Base-by-base conservation (phyloP, 352 stramenopile genomes). In the Globisporangium splendens region DNA sequence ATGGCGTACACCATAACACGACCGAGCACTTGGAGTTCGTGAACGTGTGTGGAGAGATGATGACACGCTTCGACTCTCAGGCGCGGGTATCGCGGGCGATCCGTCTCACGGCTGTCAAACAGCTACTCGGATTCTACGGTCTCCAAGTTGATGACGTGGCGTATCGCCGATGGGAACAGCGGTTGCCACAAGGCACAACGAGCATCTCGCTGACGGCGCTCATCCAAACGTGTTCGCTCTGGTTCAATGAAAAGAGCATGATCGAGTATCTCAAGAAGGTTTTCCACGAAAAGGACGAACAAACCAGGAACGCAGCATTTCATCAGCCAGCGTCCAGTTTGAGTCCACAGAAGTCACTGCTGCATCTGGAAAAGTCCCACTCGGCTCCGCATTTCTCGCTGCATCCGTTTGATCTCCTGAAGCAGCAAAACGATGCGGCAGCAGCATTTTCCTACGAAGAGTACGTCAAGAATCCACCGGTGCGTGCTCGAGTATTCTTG, bases 81-180 rank as follows among this genome's bases (percentile, higher is more conserved):
- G 65, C 66, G 8, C 61, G 56, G 22, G 56, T 71, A 18, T 73
- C 63, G 46, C 64, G 75, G 22, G 54, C 48, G 21, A 60, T 87
- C 7, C 69, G 66, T 17, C 39, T 81, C 10, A 17, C 51, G 7
- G 59, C 72, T 15, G 31, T 88, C 21, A 77, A 72, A 35, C 63
- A 74, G 18, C 57, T 87, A 43, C 51, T 87, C 14, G 44, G 44
- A 1, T 76, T 80, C 52, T 79, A 79, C 38, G 65, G 51, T 0
- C 58, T 89, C 6, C 44, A 71, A 2, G 65, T 90, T 1, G 61
- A 73, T 33, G 63, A 74, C 11, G 58, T 69, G 15, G 54, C 58
- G 11, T 89, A 77, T 63, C 72, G 76, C 22, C 75, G 68, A 52
- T 88, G 77, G 76, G 76, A 92, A 47, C 83, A 92, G 41, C 67